Evolutionary conservation across 495 filamentous ascomycete genomes (phyloP), one percentile per base, ranked within the genome.

Genomic region (Penicillium cinerascens): DNA sequence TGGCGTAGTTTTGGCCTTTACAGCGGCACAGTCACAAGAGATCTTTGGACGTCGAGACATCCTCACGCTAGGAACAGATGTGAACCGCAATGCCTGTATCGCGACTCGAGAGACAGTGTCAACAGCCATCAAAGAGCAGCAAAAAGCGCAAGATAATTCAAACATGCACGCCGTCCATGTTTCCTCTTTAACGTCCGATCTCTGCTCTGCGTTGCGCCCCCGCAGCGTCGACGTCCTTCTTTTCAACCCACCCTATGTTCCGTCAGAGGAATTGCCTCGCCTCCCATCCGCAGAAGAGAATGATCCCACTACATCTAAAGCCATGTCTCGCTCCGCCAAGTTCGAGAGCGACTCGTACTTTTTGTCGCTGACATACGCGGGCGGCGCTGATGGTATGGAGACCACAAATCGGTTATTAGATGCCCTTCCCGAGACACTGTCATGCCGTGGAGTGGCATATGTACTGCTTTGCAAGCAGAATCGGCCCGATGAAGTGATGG

Each of bases 161-260:
- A 56, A 42, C 16, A 47, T 59, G n/a, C 33, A 53, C 23, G 54
- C 64, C 10, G 42, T 62, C 8, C 85, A 85, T 56, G 73, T 91
- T 2, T 82, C 80, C 18, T 77, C 84, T 16, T 40, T 88, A 9
- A 82, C 79, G 16, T 83, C 79, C 4, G 87, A 96, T 59, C 76
- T 98, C 0, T 69, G 74, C 8, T 63, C 76, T 11, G 69, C 85
- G 2, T 50, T 96, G 6, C 73, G 78, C 2, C 56, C 69, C 0
- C 69, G 76, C 3, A 61, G 64, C 33, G 82, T 95, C 0, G 93
- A 97, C 64, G 79, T 98, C 20, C 74, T 97, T 25, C 78, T 98
- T 27, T 97, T 97, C 78, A 98, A 98, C 64, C 93, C 93, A 29
- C 93, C 93, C 0, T 98, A 98, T 59, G 93, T 97, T 6, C 93